A percentile compares a stretch with the other conserved stretches of the same genome.
Conservation (phyloP, 352 stramenopile species). For the Pythium monospermum region DNA sequence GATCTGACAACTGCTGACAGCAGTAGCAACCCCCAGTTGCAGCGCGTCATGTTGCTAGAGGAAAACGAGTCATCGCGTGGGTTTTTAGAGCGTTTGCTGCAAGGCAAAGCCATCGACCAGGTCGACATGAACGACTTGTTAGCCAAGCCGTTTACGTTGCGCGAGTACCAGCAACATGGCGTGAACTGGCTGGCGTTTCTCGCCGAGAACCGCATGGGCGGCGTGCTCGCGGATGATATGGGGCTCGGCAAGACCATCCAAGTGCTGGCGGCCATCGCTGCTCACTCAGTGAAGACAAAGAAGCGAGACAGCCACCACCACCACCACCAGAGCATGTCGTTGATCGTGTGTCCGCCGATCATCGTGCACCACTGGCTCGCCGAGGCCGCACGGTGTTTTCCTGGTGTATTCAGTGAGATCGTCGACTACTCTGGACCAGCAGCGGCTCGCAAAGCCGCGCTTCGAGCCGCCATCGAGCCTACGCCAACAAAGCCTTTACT, state of each 20-base stretch:
- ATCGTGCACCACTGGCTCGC: conserved; percentile 94
- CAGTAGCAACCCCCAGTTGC: conserved; percentile 10
- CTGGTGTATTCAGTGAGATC: conserved; percentile 44
- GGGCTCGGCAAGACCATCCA: conserved; percentile 95
- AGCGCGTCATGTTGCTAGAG: conserved; percentile 23
- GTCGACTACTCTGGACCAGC: conserved; percentile 75
- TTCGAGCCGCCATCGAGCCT: conserved; percentile 8
- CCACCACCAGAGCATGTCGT: not conserved
- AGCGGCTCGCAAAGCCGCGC: conserved; percentile 32
- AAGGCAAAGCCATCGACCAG: conserved; percentile 48
- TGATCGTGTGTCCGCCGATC: conserved; percentile 94
- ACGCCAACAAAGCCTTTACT: conserved; percentile 26
- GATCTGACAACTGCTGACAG: conserved; percentile 31
- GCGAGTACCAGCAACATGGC: conserved; percentile 74
- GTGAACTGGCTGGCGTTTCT: conserved; percentile 78
- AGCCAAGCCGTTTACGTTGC: conserved; percentile 27
- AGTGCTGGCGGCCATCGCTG: conserved; percentile 84
- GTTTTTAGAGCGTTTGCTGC: conserved; percentile 60
- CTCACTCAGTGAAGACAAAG: conserved; percentile 12
- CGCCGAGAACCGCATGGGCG: conserved; percentile 63
- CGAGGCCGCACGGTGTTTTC: conserved; percentile 88
- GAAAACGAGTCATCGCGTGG: conserved; percentile 57
- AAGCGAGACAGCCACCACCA: no score
- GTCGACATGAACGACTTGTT: conserved; percentile 33
- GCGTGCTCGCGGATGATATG: conserved; percentile 86